These are phyloP conservation scores for Fusarium algeriense DNA, from an alignment of 2,329 filamentous ascomycete species.

Conservation along the genomic window DNA sequence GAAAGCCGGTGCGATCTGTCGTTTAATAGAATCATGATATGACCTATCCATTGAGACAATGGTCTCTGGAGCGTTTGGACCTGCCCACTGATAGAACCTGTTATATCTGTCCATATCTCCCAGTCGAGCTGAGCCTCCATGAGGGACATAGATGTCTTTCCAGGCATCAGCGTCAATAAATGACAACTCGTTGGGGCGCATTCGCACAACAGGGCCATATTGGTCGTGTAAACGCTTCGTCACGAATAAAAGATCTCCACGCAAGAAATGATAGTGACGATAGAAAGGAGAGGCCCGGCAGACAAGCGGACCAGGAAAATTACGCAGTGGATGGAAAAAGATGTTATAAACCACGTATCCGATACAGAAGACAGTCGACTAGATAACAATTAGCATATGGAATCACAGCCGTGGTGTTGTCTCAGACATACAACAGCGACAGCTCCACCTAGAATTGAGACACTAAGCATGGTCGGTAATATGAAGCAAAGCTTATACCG, in stretches of 20 bases:
- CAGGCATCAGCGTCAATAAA: not conserved
- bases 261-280: not conserved
- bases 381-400: not conserved
- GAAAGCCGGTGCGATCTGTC: not conserved
- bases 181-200: not conserved
- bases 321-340: not conserved
- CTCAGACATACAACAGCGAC: not conserved
- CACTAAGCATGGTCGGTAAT: not conserved
- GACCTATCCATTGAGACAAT: not conserved
- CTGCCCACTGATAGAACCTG: slow-evolving; percentile 2
- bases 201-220: not conserved
- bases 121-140: not conserved
- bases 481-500: not conserved
- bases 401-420: not conserved
- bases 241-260: not conserved
- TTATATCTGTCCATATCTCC: not conserved
- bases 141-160: not conserved
- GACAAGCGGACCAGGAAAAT: not conserved
- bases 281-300: not conserved
- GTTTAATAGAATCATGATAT: not conserved
- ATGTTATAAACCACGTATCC: slow-evolving; percentile 1
- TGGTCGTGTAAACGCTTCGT: not conserved
- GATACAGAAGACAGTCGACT: not conserved
- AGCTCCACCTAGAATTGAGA: not conserved
- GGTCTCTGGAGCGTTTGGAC: not conserved